phyloP scores from a whole-genome alignment of 768 basidiomycete genomes.

The Lactarius pseudohatsudake region DNA sequence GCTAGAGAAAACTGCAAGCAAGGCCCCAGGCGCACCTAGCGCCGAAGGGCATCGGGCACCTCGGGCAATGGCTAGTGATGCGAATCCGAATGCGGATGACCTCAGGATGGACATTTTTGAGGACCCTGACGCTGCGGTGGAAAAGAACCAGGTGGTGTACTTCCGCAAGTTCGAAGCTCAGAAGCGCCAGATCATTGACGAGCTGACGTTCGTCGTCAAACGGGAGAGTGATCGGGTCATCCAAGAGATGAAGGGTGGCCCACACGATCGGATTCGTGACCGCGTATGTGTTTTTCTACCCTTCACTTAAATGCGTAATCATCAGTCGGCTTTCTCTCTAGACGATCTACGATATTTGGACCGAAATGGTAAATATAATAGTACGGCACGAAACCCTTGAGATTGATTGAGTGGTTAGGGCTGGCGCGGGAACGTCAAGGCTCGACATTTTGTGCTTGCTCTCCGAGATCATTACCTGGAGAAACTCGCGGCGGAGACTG shows the following conservation, averaged over 20 bases:
- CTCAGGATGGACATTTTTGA: constrained; percentile 30
- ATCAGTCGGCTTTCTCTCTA: neutral
- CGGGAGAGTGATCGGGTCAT: constrained; percentile 28
- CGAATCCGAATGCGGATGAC: neutral
- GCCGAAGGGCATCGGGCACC: neutral
- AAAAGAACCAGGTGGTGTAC: constrained; percentile 29
- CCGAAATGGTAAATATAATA: constrained; percentile 31
- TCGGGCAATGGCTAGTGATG: neutral
- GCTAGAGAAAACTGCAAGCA: constrained; percentile 28
- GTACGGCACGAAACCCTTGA: neutral
- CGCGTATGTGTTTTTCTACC: neutral
- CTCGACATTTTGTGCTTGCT: constrained; percentile 30
- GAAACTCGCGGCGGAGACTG: constrained; percentile 14
- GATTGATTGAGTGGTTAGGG: constrained; percentile 8
- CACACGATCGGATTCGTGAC: constrained; percentile 29
- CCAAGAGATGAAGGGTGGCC: constrained; percentile 30
- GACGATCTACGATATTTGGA: constrained; percentile 26
- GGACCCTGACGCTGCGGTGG: constrained; percentile 29
- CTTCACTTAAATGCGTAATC: neutral
- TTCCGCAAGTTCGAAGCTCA: constrained; percentile 31
- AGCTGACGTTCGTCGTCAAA: constrained; percentile 27
- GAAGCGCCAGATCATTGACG: constrained; percentile 24
- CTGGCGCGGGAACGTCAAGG: constrained; percentile 29
- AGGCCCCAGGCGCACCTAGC: neutral
- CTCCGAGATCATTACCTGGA: constrained; percentile 37